Conservation (phyloP, 208 protist genomes). For the Leishmania guyanensis region DNA sequence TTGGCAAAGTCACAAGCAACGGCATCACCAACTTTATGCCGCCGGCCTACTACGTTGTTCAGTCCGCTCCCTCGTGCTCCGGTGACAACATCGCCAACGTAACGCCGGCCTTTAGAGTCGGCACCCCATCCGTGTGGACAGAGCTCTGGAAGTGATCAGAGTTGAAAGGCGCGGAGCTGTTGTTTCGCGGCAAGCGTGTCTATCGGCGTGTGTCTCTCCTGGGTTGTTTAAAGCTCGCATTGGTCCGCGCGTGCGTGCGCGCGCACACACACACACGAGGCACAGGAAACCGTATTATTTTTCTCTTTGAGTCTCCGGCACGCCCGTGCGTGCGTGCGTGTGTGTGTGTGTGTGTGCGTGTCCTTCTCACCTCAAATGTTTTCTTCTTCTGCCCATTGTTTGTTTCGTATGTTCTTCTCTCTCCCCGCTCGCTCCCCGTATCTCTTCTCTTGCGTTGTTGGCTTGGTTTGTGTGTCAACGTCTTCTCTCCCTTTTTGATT, state of each 20-base stretch:
- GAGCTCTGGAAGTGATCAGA: constrained; percentile 2
- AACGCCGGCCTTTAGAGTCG: constrained; percentile 6
- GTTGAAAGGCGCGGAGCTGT: neutral
- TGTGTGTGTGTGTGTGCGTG: constrained; percentile 13
- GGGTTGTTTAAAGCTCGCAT: neutral
- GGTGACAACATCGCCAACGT: constrained; percentile 10
- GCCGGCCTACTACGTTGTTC: constrained; percentile 21
- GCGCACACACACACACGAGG: neutral
- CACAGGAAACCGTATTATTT: neutral
- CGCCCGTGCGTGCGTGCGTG: constrained; percentile 11
- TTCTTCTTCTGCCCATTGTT: neutral
- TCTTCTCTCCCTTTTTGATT: neutral
- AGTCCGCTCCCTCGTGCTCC: constrained; percentile 11
- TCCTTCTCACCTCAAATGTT: neutral
- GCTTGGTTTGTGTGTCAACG: neutral
- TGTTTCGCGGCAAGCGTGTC: neutral
- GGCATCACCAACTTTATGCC: constrained; percentile 27
- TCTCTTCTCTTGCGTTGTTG: neutral
- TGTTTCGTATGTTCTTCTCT: neutral
- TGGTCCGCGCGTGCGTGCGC: neutral
- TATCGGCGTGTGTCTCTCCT: neutral
- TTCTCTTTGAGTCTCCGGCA: neutral
- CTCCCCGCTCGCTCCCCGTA: neutral
- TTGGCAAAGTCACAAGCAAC: constrained; percentile 13
- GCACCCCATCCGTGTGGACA: constrained; percentile 11